Percentiles rank a stretch among this genome's conserved stretches.
phyloP scores from a whole-genome alignment of 148 eudicot species.

The Beta vulgaris region DNA sequence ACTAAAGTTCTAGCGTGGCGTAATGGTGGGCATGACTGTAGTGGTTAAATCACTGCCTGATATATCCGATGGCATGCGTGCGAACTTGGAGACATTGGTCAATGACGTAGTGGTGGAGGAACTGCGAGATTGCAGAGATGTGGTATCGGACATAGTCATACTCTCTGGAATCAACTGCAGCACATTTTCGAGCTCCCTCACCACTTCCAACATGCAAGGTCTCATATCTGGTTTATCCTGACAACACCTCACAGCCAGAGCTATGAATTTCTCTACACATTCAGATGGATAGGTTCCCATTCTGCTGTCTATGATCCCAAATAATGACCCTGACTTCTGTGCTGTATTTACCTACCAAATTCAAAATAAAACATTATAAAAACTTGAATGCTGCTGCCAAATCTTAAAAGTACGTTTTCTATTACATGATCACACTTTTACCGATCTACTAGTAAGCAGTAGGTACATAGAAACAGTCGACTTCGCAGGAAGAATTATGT shows the following conservation, averaged over 20 bases:
- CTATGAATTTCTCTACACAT: constrained; percentile 56
- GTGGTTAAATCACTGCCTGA: constrained; percentile 54
- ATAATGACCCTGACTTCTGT: constrained; percentile 47
- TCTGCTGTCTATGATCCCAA: constrained; percentile 51
- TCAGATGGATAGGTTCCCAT: constrained; percentile 66
- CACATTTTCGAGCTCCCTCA: constrained; percentile 67
- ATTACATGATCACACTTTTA: neutral
- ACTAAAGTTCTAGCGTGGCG: constrained; percentile 35
- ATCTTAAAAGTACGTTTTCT: neutral
- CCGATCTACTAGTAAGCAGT: too few species aligned
- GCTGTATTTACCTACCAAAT: constrained; percentile 49
- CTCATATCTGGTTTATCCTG: constrained; percentile 55
- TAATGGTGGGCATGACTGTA: constrained; percentile 34
- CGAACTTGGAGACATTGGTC: constrained; percentile 26
- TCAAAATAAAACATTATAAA: neutral
- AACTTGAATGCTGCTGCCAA: too few species aligned
- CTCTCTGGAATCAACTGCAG: constrained; percentile 49
- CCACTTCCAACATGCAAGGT: constrained; percentile 74
- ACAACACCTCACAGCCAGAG: constrained; percentile 60
- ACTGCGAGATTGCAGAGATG: constrained; percentile 19
- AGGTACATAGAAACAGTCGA: neutral
- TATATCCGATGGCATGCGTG: constrained; percentile 36
- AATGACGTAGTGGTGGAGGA: constrained; percentile 31
- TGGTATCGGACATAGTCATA: constrained; percentile 26
- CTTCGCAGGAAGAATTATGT: neutral